Evolutionary conservation across 345 rosid species (phyloP).

Genomic region (Carallia brachiata): DNA sequence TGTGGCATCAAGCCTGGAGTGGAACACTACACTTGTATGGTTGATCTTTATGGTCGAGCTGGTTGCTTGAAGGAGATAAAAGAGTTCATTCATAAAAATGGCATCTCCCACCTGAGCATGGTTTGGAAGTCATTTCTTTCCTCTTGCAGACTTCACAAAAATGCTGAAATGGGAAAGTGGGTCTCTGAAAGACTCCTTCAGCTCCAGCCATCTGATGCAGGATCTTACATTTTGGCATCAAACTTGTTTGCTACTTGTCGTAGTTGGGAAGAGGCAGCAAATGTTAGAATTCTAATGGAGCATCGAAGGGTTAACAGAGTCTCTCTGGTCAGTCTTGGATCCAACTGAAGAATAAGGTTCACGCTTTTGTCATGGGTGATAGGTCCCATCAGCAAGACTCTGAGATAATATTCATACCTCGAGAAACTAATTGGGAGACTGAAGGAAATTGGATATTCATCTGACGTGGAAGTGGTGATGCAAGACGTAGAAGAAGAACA

Average conservation of each 20-base stretch:
- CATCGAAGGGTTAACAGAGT: slow-evolving; percentile 36
- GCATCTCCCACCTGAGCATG: slow-evolving; percentile 30
- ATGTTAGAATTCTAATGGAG: slow-evolving; percentile 39
- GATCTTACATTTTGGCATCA: slow-evolving; percentile 44
- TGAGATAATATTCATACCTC: slow-evolving; percentile 28
- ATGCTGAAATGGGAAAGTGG: slow-evolving; percentile 40
- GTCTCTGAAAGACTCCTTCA: slow-evolving; percentile 34
- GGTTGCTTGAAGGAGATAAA: slow-evolving; percentile 42
- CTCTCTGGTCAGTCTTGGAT: slow-evolving; percentile 59
- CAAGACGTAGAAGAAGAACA: slow-evolving; percentile 45
- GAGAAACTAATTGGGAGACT: slow-evolving; percentile 32
- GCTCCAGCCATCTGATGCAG: slow-evolving; percentile 38
- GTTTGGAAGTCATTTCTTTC: slow-evolving; percentile 53
- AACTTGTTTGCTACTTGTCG: slow-evolving; percentile 36
- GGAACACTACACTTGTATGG: slow-evolving; percentile 59
- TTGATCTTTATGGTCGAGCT: slow-evolving; percentile 53
- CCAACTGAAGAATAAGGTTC: slow-evolving; percentile 35
- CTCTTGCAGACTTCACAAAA: slow-evolving; percentile 47
- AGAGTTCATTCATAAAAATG: slow-evolving; percentile 42
- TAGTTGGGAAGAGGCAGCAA: slow-evolving; percentile 44
- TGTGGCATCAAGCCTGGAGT: slow-evolving; percentile 40
- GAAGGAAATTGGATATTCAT: slow-evolving; percentile 38
- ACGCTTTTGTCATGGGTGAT: slow-evolving; percentile 37
- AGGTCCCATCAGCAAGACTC: slow-evolving; percentile 30
- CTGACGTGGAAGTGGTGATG: slow-evolving; percentile 26